These are phyloP conservation scores for Scheffersomyces amazonensis DNA, from an alignment of 805 yeast species.

Conservation along the genomic window DNA sequence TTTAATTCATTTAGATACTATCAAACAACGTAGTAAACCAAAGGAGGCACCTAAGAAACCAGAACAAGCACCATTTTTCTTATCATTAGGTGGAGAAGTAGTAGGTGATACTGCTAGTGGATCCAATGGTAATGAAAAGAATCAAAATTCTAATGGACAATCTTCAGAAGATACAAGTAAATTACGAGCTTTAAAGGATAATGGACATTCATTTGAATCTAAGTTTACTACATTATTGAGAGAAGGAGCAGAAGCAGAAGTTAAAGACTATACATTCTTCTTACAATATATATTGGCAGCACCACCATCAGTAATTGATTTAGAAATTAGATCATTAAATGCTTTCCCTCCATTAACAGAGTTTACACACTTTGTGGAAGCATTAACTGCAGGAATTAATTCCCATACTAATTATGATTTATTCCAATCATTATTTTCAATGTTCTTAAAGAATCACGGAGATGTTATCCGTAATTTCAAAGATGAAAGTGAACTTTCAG, in stretches of 20 bases:
- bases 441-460: conserved; percentile 76
- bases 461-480: conserved; percentile 58
- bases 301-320: conserved; percentile 76
- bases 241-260: conserved; percentile 36
- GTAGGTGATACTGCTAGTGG: conserved; percentile 68
- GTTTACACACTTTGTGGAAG: conserved; percentile 61
- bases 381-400: conserved; percentile 57
- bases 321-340: conserved; percentile 81
- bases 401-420: conserved; percentile 68
- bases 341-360: conserved; percentile 66
- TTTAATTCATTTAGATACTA: conserved; percentile 74
- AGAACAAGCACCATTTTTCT: conserved; percentile 76
- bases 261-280: conserved; percentile 48
- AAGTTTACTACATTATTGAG: conserved; percentile 67
- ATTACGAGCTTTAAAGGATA: conserved; percentile 29
- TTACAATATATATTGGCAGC: conserved; percentile 52
- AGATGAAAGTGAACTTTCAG: conserved; percentile 35
- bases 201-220: conserved; percentile 59
- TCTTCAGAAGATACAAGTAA: conserved; percentile 25
- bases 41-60: conserved; percentile 84
- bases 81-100: conserved; percentile 61
- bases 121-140: conserved; percentile 28
- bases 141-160: conserved; percentile 14
- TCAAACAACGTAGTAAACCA: conserved; percentile 86
- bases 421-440: conserved; percentile 73